Evolutionary conservation across 768 basidiomycete genomes (phyloP).

Genomic region (Exidia glandulosa): DNA sequence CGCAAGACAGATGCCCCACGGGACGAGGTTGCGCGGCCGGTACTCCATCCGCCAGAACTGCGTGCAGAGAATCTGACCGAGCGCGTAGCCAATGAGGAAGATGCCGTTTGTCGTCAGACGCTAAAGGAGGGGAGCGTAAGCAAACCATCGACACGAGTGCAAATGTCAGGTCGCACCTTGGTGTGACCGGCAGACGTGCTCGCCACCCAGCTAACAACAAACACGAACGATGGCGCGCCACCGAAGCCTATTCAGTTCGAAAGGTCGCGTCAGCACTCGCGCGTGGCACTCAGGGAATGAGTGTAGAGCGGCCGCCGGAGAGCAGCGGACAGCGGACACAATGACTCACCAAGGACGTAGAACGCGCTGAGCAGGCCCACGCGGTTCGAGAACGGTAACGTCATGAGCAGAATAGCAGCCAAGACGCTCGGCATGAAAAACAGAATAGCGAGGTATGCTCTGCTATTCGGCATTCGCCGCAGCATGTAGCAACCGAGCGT

Average conservation of each 20-base stretch:
- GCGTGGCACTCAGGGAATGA: constrained; percentile 14
- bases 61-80: constrained; percentile 18
- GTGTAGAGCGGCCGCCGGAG: constrained; percentile 12
- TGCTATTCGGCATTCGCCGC: constrained; percentile 11
- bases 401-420: constrained; percentile 10
- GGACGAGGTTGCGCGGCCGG: constrained; percentile 9
- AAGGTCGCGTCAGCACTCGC: constrained; percentile 4
- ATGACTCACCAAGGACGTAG: constrained; percentile 7
- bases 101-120: constrained; percentile 13
- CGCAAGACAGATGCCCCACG: constrained; percentile 18
- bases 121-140: neutral
- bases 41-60: constrained; percentile 15
- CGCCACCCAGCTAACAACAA: constrained; percentile 9
- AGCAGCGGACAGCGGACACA: too few species aligned
- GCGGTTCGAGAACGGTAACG: constrained; percentile 11
- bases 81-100: constrained; percentile 21
- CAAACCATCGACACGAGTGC: neutral
- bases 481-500: constrained; percentile 6
- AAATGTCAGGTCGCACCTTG: constrained; percentile 3
- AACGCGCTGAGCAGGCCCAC: constrained; percentile 10
- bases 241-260: constrained; percentile 6
- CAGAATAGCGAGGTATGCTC: constrained; percentile 13
- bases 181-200: constrained; percentile 10
- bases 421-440: constrained; percentile 21
- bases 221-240: constrained; percentile 8